A percentile compares a stretch with the other conserved stretches of the same genome.
Conservation (phyloP, 345 rosid genomes). For the Pugionium dolabratum region DNA sequence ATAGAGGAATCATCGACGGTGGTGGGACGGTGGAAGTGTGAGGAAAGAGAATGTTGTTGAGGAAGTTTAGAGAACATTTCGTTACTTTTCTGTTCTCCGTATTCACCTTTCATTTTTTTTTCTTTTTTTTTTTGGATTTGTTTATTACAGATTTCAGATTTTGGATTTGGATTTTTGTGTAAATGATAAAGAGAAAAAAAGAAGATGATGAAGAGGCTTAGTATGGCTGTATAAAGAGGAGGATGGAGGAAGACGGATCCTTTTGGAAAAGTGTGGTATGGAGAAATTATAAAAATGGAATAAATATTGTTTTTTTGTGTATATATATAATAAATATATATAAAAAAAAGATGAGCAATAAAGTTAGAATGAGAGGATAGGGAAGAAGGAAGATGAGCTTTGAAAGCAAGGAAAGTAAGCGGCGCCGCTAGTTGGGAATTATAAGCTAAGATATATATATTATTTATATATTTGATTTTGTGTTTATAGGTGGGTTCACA, state of each 20-base stretch:
- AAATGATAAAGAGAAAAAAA: conserved; percentile 1
- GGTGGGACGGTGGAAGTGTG: conserved; percentile 51
- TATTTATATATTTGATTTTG: conserved; percentile 16
- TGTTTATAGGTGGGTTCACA: conserved; percentile 15
- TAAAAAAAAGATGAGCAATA: neutral
- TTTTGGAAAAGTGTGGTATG: conserved; percentile 18
- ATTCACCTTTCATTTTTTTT: conserved; percentile 67
- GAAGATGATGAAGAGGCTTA: neutral
- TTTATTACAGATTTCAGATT: conserved; percentile 14
- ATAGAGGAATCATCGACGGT: conserved; percentile 64
- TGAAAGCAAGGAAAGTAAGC: conserved; percentile 53
- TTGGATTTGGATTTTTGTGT: conserved; percentile 20
- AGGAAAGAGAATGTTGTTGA: conserved; percentile 52
- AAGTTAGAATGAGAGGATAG: conserved; percentile 20
- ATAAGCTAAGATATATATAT: conserved; percentile 6
- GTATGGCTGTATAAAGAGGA: conserved; percentile 18
- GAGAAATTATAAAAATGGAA: conserved; percentile 11
- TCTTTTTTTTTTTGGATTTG: conserved; percentile 7
- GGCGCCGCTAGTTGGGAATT: conserved; percentile 56
- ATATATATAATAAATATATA: neutral
- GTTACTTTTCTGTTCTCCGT: conserved; percentile 43
- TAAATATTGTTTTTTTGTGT: conserved; percentile 13
- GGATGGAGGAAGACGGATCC: conserved; percentile 5
- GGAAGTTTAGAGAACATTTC: conserved; percentile 65
- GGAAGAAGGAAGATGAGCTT: conserved; percentile 47